Evolutionary conservation across 345 rosid genomes (phyloP).

Genomic region (Eucalyptus albens): DNA sequence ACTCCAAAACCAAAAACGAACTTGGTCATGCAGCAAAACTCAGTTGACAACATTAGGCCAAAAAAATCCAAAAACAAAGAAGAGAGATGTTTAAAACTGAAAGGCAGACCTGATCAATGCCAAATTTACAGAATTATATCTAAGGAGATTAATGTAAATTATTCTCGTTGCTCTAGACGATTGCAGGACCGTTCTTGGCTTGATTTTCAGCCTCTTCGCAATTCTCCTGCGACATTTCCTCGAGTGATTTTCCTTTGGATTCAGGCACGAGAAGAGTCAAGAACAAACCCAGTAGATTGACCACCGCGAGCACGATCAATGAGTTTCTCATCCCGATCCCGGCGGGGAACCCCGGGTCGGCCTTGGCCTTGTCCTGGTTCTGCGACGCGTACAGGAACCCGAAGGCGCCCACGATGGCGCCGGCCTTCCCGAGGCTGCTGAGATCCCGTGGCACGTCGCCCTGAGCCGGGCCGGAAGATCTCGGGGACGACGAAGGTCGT

Average conservation of each 20-base stretch:
- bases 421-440: slow-evolving; percentile 2
- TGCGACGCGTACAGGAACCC: slow-evolving; percentile 1
- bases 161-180: neutral
- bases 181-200: neutral
- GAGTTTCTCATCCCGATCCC: slow-evolving; percentile 3
- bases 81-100: neutral
- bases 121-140: neutral
- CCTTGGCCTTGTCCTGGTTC: neutral
- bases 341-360: slow-evolving; percentile 1
- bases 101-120: neutral
- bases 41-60: neutral
- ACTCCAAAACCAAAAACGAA: neutral
- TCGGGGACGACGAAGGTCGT: slow-evolving; percentile 1
- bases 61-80: neutral
- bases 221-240: neutral
- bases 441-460: slow-evolving; percentile 6
- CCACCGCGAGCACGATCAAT: neutral
- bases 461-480: neutral
- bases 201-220: neutral
- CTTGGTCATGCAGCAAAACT: neutral
- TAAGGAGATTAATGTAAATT: neutral
- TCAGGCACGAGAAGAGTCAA: slow-evolving; percentile 11
- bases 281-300: neutral
- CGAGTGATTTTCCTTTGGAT: slow-evolving; percentile 5
- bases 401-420: slow-evolving; percentile 2